Evolutionary conservation across 2,329 filamentous ascomycete species (phyloP).

Genomic region (Botrytis sinoallii): DNA sequence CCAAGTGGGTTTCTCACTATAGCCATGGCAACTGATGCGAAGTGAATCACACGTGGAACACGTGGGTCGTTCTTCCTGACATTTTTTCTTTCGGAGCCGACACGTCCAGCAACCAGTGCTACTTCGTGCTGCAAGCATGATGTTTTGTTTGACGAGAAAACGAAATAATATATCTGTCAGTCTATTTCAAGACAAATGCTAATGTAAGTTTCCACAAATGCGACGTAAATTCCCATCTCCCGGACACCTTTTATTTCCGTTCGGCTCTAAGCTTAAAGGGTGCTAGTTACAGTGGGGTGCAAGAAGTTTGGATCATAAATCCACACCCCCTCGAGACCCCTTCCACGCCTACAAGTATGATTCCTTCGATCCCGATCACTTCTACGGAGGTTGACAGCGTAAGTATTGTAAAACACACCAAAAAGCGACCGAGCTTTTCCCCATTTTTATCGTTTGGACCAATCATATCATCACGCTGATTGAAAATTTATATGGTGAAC

Average conservation of each 20-base stretch:
- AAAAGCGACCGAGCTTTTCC: no score
- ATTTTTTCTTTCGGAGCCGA: neutral
- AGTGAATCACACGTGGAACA: neutral
- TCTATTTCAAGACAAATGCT: neutral
- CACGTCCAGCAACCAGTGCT: neutral
- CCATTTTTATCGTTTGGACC: no score
- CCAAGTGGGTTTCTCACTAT: neutral
- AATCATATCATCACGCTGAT: no score
- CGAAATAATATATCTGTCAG: no score
- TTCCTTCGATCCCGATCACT: no score
- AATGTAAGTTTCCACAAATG: neutral
- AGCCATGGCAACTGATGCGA: neutral
- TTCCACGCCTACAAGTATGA: no score
- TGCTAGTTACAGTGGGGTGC: neutral
- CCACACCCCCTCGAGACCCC: no score
- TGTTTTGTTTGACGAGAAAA: neutral
- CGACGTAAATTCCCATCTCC: neutral
- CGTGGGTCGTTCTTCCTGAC: neutral
- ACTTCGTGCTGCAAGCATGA: neutral
- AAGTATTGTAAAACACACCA: no score
- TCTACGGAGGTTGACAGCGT: neutral
- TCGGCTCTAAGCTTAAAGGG: neutral
- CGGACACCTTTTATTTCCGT: neutral
- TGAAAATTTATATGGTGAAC: no score
- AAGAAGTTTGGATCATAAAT: no score